Percentiles rank a stretch among this genome's conserved stretches.
Evolutionary conservation across 202 grass and related monocot genomes (phyloP).

Genomic region (Setaria italica): DNA sequence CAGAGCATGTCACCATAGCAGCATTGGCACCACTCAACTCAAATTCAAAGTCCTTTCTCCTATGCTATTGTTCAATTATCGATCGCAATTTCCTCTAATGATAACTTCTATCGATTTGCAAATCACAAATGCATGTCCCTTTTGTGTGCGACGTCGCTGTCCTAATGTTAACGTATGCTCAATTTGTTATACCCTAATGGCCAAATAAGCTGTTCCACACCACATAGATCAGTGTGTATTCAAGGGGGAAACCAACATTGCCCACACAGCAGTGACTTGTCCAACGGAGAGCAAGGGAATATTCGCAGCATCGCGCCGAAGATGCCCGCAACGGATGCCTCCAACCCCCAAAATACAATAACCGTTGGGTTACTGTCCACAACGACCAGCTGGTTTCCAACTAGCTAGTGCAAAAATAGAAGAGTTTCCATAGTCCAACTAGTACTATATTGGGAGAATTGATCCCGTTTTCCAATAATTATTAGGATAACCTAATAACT

Average conservation of each 20-base stretch:
- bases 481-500: no score
- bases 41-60: neutral
- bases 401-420: neutral
- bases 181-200: neutral
- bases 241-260: neutral
- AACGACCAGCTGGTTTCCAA: conserved; percentile 27
- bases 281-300: conserved; percentile 41
- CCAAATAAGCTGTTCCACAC: conserved; percentile 12
- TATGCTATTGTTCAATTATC: no score
- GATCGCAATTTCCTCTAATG: no score
- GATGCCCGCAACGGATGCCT: conserved; percentile 39
- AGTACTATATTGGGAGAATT: no score
- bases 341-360: conserved; percentile 44
- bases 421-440: no score
- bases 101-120: neutral
- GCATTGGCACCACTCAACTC: neutral
- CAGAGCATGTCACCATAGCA: neutral
- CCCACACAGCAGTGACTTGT: conserved; percentile 24
- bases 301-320: conserved; percentile 48
- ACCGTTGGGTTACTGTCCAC: conserved; percentile 35
- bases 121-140: neutral
- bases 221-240: neutral
- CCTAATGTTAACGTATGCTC: neutral
- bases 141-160: neutral
- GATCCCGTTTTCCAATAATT: no score